These are phyloP conservation scores for Plectosphaerella sp. DNA, from an alignment of 2,329 filamentous ascomycete genomes.

Conservation along the genomic window DNA sequence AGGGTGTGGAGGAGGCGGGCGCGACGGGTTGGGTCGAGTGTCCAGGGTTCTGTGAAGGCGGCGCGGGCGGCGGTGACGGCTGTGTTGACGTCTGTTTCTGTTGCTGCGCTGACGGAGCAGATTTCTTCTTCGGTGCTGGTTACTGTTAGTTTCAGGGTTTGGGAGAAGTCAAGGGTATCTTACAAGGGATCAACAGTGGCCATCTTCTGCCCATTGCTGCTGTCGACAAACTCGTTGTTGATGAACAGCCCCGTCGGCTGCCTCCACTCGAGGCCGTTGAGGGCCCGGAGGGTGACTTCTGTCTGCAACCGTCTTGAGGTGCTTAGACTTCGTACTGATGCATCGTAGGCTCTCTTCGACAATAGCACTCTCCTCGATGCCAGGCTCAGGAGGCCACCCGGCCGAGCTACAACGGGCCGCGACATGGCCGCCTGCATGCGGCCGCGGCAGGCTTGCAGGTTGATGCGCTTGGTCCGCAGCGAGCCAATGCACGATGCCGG, in stretches of 20 bases:
- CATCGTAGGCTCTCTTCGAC: too few species aligned
- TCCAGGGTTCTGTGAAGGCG: slow-evolving; percentile 52
- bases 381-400: too few species aligned
- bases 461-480: too few species aligned
- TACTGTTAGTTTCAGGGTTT: too few species aligned
- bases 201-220: slow-evolving; percentile 60
- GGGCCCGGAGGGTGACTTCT: slow-evolving; percentile 62
- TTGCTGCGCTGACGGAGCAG: slow-evolving; percentile 58
- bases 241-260: slow-evolving; percentile 79
- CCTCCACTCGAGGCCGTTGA: slow-evolving; percentile 68
- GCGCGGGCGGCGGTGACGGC: slow-evolving; percentile 66
- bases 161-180: too few species aligned
- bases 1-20: slow-evolving; percentile 66
- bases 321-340: neutral
- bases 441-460: too few species aligned
- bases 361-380: too few species aligned
- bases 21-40: slow-evolving; percentile 58
- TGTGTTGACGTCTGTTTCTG: slow-evolving; percentile 60
- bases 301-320: slow-evolving; percentile 9
- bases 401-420: too few species aligned
- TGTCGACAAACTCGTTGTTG: slow-evolving; percentile 74
- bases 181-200: slow-evolving; percentile 67
- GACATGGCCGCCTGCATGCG: too few species aligned
- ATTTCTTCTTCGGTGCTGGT: slow-evolving; percentile 59
- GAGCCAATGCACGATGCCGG: too few species aligned